Evolutionary conservation across 805 yeast genomes (phyloP).

Genomic region (Lipomyces spencermartinsiae): DNA sequence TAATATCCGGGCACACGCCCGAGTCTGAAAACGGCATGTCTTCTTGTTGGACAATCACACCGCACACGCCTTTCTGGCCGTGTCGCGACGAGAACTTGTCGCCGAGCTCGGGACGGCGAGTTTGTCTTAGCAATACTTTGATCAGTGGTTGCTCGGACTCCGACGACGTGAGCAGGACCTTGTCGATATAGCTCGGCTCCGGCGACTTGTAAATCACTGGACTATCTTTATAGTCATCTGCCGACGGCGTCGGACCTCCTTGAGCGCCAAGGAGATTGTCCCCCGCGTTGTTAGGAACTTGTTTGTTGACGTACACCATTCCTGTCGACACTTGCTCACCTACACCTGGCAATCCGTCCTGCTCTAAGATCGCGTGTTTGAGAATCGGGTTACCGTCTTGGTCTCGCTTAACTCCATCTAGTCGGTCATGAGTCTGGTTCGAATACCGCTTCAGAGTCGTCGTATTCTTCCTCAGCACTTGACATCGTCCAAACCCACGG

Average conservation of each 20-base stretch:
- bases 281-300: conserved; percentile 81
- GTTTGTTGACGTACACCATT: conserved; percentile 90
- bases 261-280: conserved; percentile 59
- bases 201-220: conserved; percentile 94
- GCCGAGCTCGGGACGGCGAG: conserved; percentile 96
- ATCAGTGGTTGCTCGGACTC: conserved; percentile 94
- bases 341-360: conserved; percentile 96
- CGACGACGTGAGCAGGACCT: conserved; percentile 95
- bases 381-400: conserved; percentile 76
- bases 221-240: conserved; percentile 79
- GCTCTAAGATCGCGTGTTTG: conserved; percentile 86
- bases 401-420: conserved; percentile 86
- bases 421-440: conserved; percentile 88
- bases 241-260: conserved; percentile 27
- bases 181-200: conserved; percentile 93
- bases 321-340: conserved; percentile 91
- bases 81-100: conserved; percentile 97
- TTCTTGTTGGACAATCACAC: conserved; percentile 95
- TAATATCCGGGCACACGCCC: conserved; percentile 92
- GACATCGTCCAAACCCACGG: conserved; percentile 98
- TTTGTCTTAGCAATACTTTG: conserved; percentile 90
- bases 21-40: conserved; percentile 94
- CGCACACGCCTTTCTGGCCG: conserved; percentile 99
- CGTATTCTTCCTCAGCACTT: conserved; percentile 90
- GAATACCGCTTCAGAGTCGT: conserved; percentile 89